phyloP scores from a whole-genome alignment of 345 rosid species.

The Bruguiera parviflora region DNA sequence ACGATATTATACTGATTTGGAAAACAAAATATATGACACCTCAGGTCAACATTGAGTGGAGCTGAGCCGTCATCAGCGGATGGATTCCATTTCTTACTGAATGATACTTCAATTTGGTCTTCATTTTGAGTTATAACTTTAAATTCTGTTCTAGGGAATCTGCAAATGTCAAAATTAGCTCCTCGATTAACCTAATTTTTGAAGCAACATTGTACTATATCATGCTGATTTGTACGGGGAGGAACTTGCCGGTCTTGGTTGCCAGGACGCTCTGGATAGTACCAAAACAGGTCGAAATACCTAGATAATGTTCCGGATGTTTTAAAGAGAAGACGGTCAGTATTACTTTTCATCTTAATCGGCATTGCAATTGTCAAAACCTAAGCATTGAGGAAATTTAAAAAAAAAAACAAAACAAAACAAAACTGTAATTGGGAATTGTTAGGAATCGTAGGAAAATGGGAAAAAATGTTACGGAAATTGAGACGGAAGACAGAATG shows the following conservation, averaged over 20 bases:
- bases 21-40: slow-evolving; percentile 30
- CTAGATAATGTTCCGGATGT: not conserved
- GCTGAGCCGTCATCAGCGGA: slow-evolving; percentile 24
- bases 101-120: slow-evolving; percentile 26
- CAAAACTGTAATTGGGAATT: no score
- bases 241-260: not conserved
- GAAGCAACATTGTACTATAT: not conserved
- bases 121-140: slow-evolving; percentile 8
- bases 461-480: not conserved
- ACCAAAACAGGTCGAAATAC: slow-evolving; percentile 31
- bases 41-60: slow-evolving; percentile 81
- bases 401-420: no score
- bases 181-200: not conserved
- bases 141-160: slow-evolving; percentile 7
- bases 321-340: not conserved
- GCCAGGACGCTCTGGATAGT: slow-evolving; percentile 13
- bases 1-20: not conserved
- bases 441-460: no score
- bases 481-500: not conserved
- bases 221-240: not conserved
- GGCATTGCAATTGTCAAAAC: no score
- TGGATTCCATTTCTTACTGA: slow-evolving; percentile 27
- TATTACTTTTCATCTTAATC: not conserved
- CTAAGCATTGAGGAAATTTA: no score
- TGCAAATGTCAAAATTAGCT: slow-evolving; percentile 12